Evolutionary conservation across 2,329 filamentous ascomycete species (phyloP), one percentile per base, ranked within the genome.

Genomic region (Spiromastix sp.): DNA sequence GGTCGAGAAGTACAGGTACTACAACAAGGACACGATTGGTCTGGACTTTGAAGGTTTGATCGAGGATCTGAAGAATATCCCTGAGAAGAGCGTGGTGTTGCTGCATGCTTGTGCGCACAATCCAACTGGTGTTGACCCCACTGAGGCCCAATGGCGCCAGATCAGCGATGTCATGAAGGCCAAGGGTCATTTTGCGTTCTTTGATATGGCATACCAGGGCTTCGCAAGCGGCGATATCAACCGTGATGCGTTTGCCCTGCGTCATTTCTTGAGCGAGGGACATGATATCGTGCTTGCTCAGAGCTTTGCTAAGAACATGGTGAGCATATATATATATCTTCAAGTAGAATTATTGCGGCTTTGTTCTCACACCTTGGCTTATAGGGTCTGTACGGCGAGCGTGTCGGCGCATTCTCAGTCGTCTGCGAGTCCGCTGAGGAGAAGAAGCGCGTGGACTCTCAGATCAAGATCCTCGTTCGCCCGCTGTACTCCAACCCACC

Each of bases 231-330:
- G 89, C 49, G 77, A 93, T 66, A 91, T 84, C 46, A 77, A 93
- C 71, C 79, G 79, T 64, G 89, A 98, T 60, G 91, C 91, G 45
- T 96, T 89, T 59, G 85, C 91, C 42, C 74, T 96, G 48, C 79
- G 91, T 49, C 73, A 95, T 72, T 98, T 98, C 61, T 78, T 95
- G 60, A 74, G 85, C 67, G 71, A 95, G 68, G 89, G 89, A 52
- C 86, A 94, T 70, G 77, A 85, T 57, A 77, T 91, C 57, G 79
- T 78, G 56, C 77, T 96, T 44, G 81, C 83, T 54, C 89, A 96
- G 70, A 91, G 83, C 36, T 96, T 96, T 63, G 89, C 89, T 61
- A 96, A 96, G 81, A 98, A 98, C 77, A 96, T 98, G 89, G 80
- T 84, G 63, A 48, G 68, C 46, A 9, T 31, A 19, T 29, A 10